Evolutionary conservation across 1,284 basidiomycete species (phyloP).

Genomic region (Afroboletus lepidellus): DNA sequence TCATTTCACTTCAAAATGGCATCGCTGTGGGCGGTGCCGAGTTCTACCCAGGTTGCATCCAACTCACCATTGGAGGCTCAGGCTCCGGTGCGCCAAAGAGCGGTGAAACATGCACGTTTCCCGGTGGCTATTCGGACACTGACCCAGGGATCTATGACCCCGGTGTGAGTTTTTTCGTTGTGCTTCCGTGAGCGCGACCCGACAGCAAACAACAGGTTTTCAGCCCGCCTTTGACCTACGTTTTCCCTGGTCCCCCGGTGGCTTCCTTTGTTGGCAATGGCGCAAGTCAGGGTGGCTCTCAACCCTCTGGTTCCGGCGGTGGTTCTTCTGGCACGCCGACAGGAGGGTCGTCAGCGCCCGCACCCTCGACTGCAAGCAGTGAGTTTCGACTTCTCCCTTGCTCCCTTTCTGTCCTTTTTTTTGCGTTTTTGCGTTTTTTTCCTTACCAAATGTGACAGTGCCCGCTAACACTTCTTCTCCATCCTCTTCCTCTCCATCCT

Average conservation of each 20-base stretch:
- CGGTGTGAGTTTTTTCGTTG: conserved; percentile 33
- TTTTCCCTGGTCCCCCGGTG: conserved; percentile 42
- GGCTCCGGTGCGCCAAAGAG: conserved; percentile 43
- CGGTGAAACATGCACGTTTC: conserved; percentile 53
- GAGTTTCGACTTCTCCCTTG: conserved; percentile 8
- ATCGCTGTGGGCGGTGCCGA: conserved; percentile 53
- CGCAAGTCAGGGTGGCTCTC: conserved; percentile 16
- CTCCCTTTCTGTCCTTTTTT: neutral
- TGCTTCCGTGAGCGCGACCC: neutral
- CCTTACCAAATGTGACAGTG: conserved; percentile 24
- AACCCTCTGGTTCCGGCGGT: conserved; percentile 20
- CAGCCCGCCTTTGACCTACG: conserved; percentile 34
- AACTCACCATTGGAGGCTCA: conserved; percentile 55
- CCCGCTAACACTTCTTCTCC: conserved; percentile 22
- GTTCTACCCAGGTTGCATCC: conserved; percentile 72
- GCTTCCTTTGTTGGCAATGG: conserved; percentile 26
- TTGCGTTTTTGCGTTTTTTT: conserved; percentile 3
- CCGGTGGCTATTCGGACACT: conserved; percentile 60
- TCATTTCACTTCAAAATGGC: conserved; percentile 68
- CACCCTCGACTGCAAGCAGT: conserved; percentile 17
- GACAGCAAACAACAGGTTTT: conserved; percentile 33
- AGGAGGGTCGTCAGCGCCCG: conserved; percentile 12
- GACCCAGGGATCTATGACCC: conserved; percentile 61
- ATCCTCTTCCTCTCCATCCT: neutral
- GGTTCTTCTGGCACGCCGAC: conserved; percentile 20